Percentiles rank a stretch among this genome's conserved stretches.
Conservation (phyloP, 1,139 yeast species). For the Blastobotrys indianensis region DNA sequence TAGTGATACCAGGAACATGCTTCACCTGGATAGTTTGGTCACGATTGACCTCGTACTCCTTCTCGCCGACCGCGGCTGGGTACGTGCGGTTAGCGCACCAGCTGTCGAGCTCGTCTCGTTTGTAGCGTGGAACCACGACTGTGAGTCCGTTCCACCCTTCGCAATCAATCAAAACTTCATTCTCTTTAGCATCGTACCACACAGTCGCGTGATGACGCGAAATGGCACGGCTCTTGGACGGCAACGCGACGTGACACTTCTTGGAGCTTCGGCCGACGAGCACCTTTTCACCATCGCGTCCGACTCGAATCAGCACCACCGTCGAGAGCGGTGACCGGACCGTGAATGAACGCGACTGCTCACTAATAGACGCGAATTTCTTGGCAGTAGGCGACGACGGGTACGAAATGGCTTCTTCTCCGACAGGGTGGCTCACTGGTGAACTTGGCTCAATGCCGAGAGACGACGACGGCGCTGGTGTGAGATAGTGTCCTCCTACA, state of each 20-base stretch:
- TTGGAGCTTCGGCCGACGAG: constrained; percentile 62
- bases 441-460: constrained; percentile 10
- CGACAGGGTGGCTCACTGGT: constrained; percentile 6
- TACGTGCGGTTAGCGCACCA: constrained; percentile 16
- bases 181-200: constrained; percentile 26
- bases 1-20: constrained; percentile 47
- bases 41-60: constrained; percentile 33
- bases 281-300: constrained; percentile 31
- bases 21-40: constrained; percentile 54
- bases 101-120: constrained; percentile 9
- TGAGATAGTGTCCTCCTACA: constrained; percentile 23
- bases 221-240: constrained; percentile 51
- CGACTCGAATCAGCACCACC: constrained; percentile 29
- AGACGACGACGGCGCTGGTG: constrained; percentile 26
- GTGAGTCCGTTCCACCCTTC: constrained; percentile 68
- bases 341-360: constrained; percentile 19
- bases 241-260: constrained; percentile 52
- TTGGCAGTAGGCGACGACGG: constrained; percentile 4
- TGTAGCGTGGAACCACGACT: constrained; percentile 48
- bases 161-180: constrained; percentile 43
- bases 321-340: constrained; percentile 30
- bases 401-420: constrained; percentile 7
- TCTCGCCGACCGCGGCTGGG: constrained; percentile 31
- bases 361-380: constrained; percentile 18
- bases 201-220: constrained; percentile 61